Base-by-base conservation (phyloP, 768 basidiomycete species). In the Termitomyces sp. region DNA sequence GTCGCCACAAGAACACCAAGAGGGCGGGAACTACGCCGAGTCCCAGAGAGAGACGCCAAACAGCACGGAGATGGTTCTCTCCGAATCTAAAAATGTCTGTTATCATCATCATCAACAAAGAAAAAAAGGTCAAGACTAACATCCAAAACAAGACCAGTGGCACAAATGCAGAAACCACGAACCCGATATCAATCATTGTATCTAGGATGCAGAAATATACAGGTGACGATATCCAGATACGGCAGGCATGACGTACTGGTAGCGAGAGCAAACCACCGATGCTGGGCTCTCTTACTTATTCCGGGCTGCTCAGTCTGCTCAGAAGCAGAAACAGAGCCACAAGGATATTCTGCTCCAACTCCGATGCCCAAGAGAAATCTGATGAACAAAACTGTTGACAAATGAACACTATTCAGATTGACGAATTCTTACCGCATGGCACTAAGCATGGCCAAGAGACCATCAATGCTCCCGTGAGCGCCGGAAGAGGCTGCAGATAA, bases 281-380 rank as follows among this genome's bases (percentile, higher is more conserved):
- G 88, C 64, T 93, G 94, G 5, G 88, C 80, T 50, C 84, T 84
- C 71, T 90, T 92, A 60, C 69, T 76, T 62, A 96, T 87, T 9
- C 81, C 83, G 9, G 82, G 76, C 67, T 91, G 89, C 67, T 97
- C 95, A 2, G 92, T 89, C 63, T 93, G 90, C 64, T 97, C 95
- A 2, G 91, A 88, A 7, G 88, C 88, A 5, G 92, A 89, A 15
- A 94, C 91, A 0, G 88, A 89, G 23, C 94, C 94, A 58, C 91
- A 91, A 7, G 94, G 94, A 60, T 95, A 95, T 68, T 91, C 90
- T 5, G 89, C 90, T 5, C 92, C 91, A 0, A 94, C 79, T 22
- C 94, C 94, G 51, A 95, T 87, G 35, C 95, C 95, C 42, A 94
- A 77, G 1, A 97, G 69, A 76, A 95, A 95, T 7, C 91, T 91